Base-by-base conservation (phyloP, 2,329 filamentous ascomycete genomes). In the Phialocephala sp. region DNA sequence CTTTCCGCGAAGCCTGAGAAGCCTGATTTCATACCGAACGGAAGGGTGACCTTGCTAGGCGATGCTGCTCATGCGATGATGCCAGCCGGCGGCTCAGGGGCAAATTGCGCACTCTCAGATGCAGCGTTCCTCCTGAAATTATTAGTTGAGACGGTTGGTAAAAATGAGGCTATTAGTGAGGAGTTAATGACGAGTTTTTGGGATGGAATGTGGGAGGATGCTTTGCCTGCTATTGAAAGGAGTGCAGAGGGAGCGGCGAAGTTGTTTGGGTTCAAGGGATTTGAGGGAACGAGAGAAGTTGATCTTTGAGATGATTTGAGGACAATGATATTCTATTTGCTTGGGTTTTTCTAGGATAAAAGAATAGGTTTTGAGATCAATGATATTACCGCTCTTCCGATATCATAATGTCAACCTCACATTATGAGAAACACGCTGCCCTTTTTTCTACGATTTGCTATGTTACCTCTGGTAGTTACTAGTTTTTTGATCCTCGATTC, bases 81-180 rank as follows among this genome's bases (percentile, higher is more conserved):
- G 20, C 72, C 71, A 1, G 41, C 64, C 15, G 72, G 66, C 1
- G 72, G 69, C 4, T 61, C 63, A 0, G 72, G 71, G 3, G 72
- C 71, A 5, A 67, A 65, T n/a, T 64, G 63, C n/a, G 72, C 72
- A 5, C 55, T 73, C 14, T 43, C 47, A 20, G 71, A 73, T 54
- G 68, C 66, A 20, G 62, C 59, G 12, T 20, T 61, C 27, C n/a
- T 61, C 54, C 14, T 52, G 60, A 58, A 58, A 12, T 36, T 58
- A 18, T 55, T 67, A 61, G 43, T 56, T 14, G 62, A 62, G 20
- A 41, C 62, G 37, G 37, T 43, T 8, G 47, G 50, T 14, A 64
- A 39, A 15, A 36, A 56, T 27, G 58, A 62, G 45, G 36, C 18
- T 18, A 52, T 67, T 36, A 45, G 14, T 36, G 27, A 50, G 27